These are phyloP conservation scores for Quercus lobata DNA, from an alignment of 331 rosid genomes.

Conservation along the genomic window DNA sequence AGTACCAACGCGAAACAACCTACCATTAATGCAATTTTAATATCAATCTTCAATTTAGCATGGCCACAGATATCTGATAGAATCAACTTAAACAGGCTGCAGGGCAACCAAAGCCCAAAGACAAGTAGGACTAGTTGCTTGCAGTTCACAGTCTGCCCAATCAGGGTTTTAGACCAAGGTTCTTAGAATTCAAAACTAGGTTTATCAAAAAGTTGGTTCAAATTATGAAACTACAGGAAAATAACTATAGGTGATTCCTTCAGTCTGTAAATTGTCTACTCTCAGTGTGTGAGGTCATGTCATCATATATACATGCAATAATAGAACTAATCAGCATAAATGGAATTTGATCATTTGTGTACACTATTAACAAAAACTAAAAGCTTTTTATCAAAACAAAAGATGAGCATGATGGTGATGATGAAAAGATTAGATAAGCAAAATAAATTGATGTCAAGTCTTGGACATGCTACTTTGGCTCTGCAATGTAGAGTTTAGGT, in stretches of 20 bases:
- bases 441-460: not conserved
- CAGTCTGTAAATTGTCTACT: not conserved
- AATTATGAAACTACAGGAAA: not conserved
- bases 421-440: not conserved
- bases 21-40: constrained; percentile 31
- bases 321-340: not conserved
- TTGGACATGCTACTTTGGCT: not conserved
- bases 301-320: not conserved
- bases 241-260: not conserved
- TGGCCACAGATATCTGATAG: not conserved
- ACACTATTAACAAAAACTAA: not conserved
- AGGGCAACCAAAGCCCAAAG: not conserved
- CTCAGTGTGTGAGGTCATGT: not conserved
- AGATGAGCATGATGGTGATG: not conserved
- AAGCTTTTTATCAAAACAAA: not conserved
- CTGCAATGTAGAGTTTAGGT: not conserved
- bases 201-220: not conserved
- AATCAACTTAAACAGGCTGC: not conserved
- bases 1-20: constrained; percentile 39
- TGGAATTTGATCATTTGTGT: not conserved
- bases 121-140: not conserved
- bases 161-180: not conserved
- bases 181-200: not conserved
- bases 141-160: not conserved
- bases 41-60: constrained; percentile 4